A percentile compares a stretch with the other conserved stretches of the same genome.
phyloP scores from a whole-genome alignment of 2,329 filamentous ascomycete species.

The Arthrocladium fulminans region DNA sequence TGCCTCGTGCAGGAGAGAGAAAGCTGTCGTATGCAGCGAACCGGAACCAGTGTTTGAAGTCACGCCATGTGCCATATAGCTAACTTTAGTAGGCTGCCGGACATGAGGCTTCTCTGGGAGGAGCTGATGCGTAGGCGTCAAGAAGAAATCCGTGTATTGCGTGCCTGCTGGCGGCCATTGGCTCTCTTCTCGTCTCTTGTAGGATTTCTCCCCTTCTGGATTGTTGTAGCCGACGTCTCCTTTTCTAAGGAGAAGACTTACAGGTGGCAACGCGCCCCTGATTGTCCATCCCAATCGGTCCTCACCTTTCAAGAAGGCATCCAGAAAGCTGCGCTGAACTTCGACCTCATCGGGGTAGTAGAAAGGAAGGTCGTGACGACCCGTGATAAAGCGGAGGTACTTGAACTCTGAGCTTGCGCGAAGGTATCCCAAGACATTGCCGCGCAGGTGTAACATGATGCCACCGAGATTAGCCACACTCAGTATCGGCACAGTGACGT shows the following conservation, averaged over 20 bases:
- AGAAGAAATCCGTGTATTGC: conserved; percentile 52
- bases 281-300: conserved; percentile 41
- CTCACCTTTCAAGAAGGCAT: conserved; percentile 61
- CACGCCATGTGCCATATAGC: conserved; percentile 53
- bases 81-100: conserved; percentile 34
- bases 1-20: no score
- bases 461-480: conserved; percentile 64
- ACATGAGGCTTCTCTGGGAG: conserved; percentile 26
- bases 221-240: conserved; percentile 61
- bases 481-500: conserved; percentile 59
- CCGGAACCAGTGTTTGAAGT: no score
- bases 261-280: conserved; percentile 39
- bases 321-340: conserved; percentile 57
- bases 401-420: conserved; percentile 58
- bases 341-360: conserved; percentile 63
- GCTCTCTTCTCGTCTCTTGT: conserved; percentile 46
- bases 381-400: conserved; percentile 60
- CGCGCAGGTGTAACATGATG: conserved; percentile 58
- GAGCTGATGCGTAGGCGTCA: conserved; percentile 43
- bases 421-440: conserved; percentile 56
- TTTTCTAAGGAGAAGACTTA: conserved; percentile 54
- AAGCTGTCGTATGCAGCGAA: no score
- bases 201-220: conserved; percentile 50
- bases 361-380: conserved; percentile 63
- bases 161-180: conserved; percentile 62